Evolutionary conservation across 1,284 basidiomycete genomes (phyloP), one percentile per base, ranked within the genome.

Genomic region (Butyriboletus appendiculatus): DNA sequence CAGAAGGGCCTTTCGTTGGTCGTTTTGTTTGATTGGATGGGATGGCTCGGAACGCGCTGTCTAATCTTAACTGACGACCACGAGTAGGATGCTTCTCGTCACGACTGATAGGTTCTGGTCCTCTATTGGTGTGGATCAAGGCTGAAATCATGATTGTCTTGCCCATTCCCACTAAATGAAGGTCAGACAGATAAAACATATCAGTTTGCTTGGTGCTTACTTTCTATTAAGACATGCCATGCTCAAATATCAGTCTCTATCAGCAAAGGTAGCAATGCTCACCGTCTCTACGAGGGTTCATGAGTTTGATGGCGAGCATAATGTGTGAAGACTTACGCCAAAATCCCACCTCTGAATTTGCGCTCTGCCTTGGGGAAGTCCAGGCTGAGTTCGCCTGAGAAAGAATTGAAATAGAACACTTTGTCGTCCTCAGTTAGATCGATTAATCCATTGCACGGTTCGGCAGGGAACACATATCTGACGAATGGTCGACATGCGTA

Each of bases 141-240:
- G 94, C 87, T 1, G 95, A 92, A 48, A 98, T 76, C 94, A 97
- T 96, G 65, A 96, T 95, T 1, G 96, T 98, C 75, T 99, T 99
- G 5, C 96, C 96, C 85, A 98, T 92, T 10, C 96, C 93, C 92
- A 89, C 84, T 90, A 28, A 50, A 45, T 40, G 6, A 56, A 40
- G 28, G 52, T 71, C 44, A 65, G 44, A 34, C 33, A 18, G 20
- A 45, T 14, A 30, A 45, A 37, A 22, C 0, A 2, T 20, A 11
- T 38, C 33, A 16, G 35, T 26, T 42, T 26, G 10, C 16, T 49
- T 9, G n/a, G 0, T 59, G 3, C 80, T 59, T 60, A 82, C 80
- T 82, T 65, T 82, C 81, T 82, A 52, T 48, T 14, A 20, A 45
- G 32, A 38, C 9, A 46, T 9, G 12, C 10, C 26, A 14, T 24